A percentile compares a stretch with the other conserved stretches of the same genome.
These are phyloP conservation scores for Claviceps purpurea DNA, from an alignment of 2,329 filamentous ascomycete species.

Conservation along the genomic window DNA sequence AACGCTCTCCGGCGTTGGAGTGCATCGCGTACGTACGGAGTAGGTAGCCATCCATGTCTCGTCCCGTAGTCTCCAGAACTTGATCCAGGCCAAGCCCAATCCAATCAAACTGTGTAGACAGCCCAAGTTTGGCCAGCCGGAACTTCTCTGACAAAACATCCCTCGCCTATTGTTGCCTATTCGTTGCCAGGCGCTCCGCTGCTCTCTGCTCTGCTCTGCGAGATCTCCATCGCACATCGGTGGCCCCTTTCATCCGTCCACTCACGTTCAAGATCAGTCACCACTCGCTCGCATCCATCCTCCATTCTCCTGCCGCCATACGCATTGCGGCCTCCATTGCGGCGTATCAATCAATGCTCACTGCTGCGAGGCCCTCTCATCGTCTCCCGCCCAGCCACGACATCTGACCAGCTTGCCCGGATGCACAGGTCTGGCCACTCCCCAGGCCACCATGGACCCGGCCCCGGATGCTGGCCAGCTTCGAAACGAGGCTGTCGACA, in stretches of 20 bases:
- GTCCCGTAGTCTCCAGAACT: not conserved
- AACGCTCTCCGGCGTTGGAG: not conserved
- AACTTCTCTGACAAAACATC: not conserved
- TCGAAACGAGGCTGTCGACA: slow-evolving; percentile 7
- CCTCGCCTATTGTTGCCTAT: not conserved
- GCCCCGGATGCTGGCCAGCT: slow-evolving; percentile 18
- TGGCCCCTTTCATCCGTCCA: slow-evolving; percentile 1
- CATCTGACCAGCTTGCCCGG: slow-evolving; percentile 27
- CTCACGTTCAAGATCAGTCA: not conserved
- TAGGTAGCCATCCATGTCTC: not conserved
- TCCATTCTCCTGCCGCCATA: slow-evolving; percentile 10
- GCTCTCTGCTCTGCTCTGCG: not conserved
- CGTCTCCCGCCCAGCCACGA: slow-evolving; percentile 26
- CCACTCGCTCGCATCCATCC: not conserved
- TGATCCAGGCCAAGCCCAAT: not conserved
- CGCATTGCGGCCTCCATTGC: slow-evolving; percentile 17
- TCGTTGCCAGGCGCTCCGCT: not conserved
- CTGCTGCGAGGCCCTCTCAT: slow-evolving; percentile 22
- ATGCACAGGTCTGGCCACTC: slow-evolving; percentile 30
- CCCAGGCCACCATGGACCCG: slow-evolving; percentile 14
- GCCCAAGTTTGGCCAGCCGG: not conserved
- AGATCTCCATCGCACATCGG: not conserved
- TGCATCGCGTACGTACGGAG: not conserved
- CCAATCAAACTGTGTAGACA: not conserved
- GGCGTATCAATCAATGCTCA: slow-evolving; percentile 36